Evolutionary conservation across 2,329 filamentous ascomycete species (phyloP).

Genomic region (Aaosphaeria pasadenensis): DNA sequence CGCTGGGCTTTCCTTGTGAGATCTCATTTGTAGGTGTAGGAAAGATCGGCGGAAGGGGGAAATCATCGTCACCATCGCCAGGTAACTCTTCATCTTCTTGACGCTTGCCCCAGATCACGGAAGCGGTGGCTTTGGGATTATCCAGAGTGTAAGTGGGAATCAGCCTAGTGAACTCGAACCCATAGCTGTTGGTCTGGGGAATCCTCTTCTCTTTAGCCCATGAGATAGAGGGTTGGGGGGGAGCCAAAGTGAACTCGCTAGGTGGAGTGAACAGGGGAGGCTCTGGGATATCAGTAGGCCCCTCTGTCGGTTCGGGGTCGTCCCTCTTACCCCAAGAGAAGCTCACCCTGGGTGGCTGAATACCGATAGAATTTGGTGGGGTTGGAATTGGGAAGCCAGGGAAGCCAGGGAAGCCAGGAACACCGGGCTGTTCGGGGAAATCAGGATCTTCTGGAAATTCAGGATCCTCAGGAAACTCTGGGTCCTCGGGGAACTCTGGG

Average conservation of each 20-base stretch:
- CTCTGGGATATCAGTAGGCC: constrained; percentile 1
- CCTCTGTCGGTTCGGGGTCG: background rate
- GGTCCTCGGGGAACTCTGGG: background rate
- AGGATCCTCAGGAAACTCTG: constrained; percentile 3
- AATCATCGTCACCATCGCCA: background rate
- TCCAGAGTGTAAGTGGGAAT: background rate
- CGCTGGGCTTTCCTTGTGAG: constrained; percentile 1
- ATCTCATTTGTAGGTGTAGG: constrained; percentile 5
- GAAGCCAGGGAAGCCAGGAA: background rate
- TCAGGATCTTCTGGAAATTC: constrained; percentile 12
- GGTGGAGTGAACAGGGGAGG: constrained; percentile 2
- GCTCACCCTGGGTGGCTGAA: constrained; percentile 9
- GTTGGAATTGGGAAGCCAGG: background rate
- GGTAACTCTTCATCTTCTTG: constrained; percentile 4
- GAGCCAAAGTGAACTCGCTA: constrained; percentile 9
- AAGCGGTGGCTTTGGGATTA: background rate
- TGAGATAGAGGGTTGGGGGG: constrained; percentile 8
- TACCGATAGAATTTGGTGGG: constrained; percentile 8
- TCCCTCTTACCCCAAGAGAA: constrained; percentile 13
- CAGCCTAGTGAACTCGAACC: background rate
- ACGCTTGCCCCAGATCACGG: constrained; percentile 4
- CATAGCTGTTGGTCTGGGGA: background rate
- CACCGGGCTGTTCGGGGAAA: background rate
- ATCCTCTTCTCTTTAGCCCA: constrained; percentile 12
- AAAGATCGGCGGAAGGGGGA: background rate